These are phyloP conservation scores for Ophiocordyceps sinensis DNA, from an alignment of 2,329 filamentous ascomycete genomes.

Conservation along the genomic window DNA sequence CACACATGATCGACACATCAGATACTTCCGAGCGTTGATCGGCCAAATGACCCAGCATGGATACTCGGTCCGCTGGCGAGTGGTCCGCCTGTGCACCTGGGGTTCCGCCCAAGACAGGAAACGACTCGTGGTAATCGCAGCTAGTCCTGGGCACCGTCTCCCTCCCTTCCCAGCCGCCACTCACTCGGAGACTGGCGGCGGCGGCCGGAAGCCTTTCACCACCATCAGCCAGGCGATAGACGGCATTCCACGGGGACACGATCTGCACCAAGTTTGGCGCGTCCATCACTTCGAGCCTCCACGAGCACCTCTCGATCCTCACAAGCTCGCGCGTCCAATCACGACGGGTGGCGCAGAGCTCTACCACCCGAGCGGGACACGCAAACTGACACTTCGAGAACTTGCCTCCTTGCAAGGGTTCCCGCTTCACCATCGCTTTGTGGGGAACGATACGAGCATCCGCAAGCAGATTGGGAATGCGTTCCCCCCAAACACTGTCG, in stretches of 20 bases:
- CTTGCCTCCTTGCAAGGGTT: constrained; percentile 58
- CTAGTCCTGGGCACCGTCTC: constrained; percentile 54
- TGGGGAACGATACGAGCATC: constrained; percentile 21
- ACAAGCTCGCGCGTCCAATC: constrained; percentile 40
- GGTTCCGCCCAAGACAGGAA: constrained; percentile 33
- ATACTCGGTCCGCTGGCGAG: constrained; percentile 57
- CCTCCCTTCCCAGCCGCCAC: constrained; percentile 51
- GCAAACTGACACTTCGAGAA: constrained; percentile 54
- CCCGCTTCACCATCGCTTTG: constrained; percentile 44
- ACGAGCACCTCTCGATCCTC: constrained; percentile 26
- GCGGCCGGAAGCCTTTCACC: constrained; percentile 22
- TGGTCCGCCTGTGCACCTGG: constrained; percentile 38
- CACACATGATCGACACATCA: constrained; percentile 31
- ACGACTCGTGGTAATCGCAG: constrained; percentile 41
- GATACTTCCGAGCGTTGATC: constrained; percentile 46
- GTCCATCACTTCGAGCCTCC: constrained; percentile 14
- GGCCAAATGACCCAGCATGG: constrained; percentile 47
- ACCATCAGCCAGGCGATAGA: constrained; percentile 29
- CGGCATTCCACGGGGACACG: constrained; percentile 15
- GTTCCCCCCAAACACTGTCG: constrained; percentile 49
- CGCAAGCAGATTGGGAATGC: constrained; percentile 66
- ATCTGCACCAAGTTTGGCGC: constrained; percentile 24
- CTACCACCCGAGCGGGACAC: constrained; percentile 48
- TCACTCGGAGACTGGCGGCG: constrained; percentile 29
- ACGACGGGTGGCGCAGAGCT: constrained; percentile 49